phyloP scores from a whole-genome alignment of 202 grass and related monocot genomes.

The Panicum hallii region DNA sequence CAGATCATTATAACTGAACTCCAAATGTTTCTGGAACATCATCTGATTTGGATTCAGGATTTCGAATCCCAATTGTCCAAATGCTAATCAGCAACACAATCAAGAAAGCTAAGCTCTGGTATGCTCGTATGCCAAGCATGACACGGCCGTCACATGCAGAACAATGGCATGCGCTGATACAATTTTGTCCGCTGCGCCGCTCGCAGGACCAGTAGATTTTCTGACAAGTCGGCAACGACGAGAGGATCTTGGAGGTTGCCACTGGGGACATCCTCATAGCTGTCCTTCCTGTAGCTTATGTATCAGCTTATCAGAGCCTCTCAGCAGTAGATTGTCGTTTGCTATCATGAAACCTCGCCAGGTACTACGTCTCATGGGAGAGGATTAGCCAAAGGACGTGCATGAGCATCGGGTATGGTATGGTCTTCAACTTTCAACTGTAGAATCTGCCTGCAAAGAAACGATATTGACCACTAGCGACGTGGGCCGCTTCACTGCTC shows the following conservation, averaged over 20 bases:
- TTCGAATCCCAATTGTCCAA: not conserved
- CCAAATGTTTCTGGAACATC: not conserved
- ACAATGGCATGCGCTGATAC: slow-evolving; percentile 8
- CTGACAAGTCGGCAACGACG: slow-evolving; percentile 22
- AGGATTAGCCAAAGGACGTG: not conserved
- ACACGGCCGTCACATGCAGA: slow-evolving; percentile 30
- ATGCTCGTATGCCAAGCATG: not conserved
- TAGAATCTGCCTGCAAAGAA: slow-evolving; percentile 41
- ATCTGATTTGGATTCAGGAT: not conserved
- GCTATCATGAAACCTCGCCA: slow-evolving; percentile 11
- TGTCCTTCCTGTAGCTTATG: slow-evolving; percentile 48
- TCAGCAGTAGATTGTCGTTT: slow-evolving; percentile 15
- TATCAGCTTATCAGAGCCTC: slow-evolving; percentile 18
- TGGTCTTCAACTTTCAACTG: slow-evolving; percentile 21
- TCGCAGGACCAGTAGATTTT: not conserved
- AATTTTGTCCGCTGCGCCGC: slow-evolving; percentile 5
- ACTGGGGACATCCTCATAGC: slow-evolving; percentile 31
- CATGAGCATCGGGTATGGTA: not conserved
- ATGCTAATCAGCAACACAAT: not conserved
- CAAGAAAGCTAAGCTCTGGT: not conserved
- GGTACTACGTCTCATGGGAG: not conserved
- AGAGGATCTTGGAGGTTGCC: slow-evolving; percentile 28
- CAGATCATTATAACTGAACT: not conserved
- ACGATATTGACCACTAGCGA: slow-evolving; percentile 39
- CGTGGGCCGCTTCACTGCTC: slow-evolving; percentile 14